Conservation (phyloP, 805 yeast species). For the Candida dajiaensis region DNA sequence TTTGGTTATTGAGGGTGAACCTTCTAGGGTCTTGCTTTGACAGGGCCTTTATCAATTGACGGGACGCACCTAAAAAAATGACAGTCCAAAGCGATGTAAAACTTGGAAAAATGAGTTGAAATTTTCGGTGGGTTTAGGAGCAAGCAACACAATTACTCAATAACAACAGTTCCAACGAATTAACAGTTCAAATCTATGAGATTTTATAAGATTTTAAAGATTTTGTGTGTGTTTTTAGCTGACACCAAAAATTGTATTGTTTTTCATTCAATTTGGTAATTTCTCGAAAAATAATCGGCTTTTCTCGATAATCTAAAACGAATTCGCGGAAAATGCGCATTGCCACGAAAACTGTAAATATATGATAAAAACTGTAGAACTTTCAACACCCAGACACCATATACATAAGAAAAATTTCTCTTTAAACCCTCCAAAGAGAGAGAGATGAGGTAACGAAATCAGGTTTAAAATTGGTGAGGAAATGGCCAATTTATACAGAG, state of each 20-base stretch:
- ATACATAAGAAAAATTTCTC: not conserved
- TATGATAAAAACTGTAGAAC: no score
- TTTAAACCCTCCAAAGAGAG: not conserved
- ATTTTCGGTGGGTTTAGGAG: no score
- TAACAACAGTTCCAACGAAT: not conserved
- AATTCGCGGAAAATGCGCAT: no score
- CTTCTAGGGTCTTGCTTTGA: not conserved
- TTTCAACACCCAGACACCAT: conserved; percentile 7
- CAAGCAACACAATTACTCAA: not conserved
- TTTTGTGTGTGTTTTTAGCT: no score
- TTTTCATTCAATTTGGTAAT: not conserved
- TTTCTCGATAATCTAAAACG: not conserved
- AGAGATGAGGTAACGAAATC: not conserved
- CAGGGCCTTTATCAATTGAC: not conserved
- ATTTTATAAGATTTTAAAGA: no score
- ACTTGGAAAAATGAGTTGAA: not conserved
- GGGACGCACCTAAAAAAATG: not conserved
- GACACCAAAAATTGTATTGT: no score
- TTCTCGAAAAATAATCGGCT: not conserved
- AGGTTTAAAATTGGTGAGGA: not conserved
- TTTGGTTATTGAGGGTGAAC: not conserved
- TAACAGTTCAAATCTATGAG: not conserved
- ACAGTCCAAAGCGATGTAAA: not conserved
- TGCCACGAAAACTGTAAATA: no score
- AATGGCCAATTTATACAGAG: conserved; percentile 32